phyloP scores from a whole-genome alignment of 2,329 filamentous ascomycete genomes.

The Cladorrhinum sp. region DNA sequence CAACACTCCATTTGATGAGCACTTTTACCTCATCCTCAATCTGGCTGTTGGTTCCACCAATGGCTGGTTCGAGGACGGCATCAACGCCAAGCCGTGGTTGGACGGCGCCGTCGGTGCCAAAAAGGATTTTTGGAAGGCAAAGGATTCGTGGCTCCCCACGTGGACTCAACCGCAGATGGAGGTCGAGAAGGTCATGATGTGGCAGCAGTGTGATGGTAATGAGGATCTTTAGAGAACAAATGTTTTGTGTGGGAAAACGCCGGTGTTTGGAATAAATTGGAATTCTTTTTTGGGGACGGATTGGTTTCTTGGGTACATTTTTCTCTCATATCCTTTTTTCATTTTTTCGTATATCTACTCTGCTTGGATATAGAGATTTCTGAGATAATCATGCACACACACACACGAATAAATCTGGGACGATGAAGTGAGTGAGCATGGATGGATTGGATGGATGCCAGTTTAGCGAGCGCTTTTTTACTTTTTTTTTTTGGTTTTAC shows the following conservation, averaged over 20 bases:
- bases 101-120: slow-evolving; percentile 64
- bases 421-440: background rate
- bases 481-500: background rate
- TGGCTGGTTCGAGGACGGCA: slow-evolving; percentile 77
- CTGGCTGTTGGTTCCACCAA: slow-evolving; percentile 75
- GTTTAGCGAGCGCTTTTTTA: background rate
- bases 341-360: background rate
- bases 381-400: no score
- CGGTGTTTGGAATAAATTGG: slow-evolving; percentile 16
- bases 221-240: slow-evolving; percentile 47
- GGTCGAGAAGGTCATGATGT: slow-evolving; percentile 67
- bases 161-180: slow-evolving; percentile 69
- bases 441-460: no score
- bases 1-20: slow-evolving; percentile 71
- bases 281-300: background rate
- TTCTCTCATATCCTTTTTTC: slow-evolving; percentile 3
- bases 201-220: slow-evolving; percentile 64
- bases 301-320: background rate
- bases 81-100: slow-evolving; percentile 74
- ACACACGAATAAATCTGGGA: background rate
- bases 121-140: slow-evolving; percentile 73
- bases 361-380: background rate
- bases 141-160: slow-evolving; percentile 64
- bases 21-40: slow-evolving; percentile 74
- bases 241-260: background rate